phyloP scores from a whole-genome alignment of 352 stramenopile genomes.

The Globisporangium paroecandrum region DNA sequence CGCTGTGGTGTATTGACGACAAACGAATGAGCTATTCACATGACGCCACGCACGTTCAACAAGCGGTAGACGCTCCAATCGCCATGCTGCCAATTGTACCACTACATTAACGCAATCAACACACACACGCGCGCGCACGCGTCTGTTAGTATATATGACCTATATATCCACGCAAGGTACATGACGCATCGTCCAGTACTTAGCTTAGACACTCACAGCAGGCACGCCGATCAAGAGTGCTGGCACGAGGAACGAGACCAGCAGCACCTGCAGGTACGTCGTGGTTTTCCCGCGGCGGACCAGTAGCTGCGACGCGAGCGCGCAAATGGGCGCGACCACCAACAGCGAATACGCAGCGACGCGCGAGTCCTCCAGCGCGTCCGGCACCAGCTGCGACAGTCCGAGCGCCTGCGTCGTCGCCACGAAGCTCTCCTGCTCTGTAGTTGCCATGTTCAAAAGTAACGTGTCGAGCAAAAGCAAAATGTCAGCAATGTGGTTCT shows the following conservation, averaged over 20 bases:
- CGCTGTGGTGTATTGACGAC: background rate
- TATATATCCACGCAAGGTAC: background rate
- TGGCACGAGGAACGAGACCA: constrained; percentile 42
- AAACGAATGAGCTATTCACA: constrained; percentile 12
- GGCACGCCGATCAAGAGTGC: constrained; percentile 37
- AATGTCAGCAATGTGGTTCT: background rate
- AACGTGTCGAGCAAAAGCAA: constrained; percentile 10
- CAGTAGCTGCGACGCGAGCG: constrained; percentile 33
- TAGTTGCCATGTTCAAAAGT: background rate
- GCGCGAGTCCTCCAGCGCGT: constrained; percentile 44
- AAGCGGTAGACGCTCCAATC: constrained; percentile 26
- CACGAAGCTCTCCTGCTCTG: background rate
- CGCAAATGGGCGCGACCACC: constrained; percentile 37
- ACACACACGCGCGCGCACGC: background rate
- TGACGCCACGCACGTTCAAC: constrained; percentile 17
- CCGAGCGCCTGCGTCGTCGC: constrained; percentile 12
- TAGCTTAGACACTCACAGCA: constrained; percentile 21
- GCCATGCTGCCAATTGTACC: constrained; percentile 21
- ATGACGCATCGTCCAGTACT: background rate
- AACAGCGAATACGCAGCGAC: constrained; percentile 42
- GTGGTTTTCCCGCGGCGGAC: constrained; percentile 39
- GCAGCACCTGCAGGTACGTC: constrained; percentile 36
- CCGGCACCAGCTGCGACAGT: constrained; percentile 43
- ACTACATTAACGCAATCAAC: constrained; percentile 11
- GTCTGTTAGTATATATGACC: background rate